Evolutionary conservation across 139 green algal genomes (phyloP).

Genomic region (Desmodesmus armatus): DNA sequence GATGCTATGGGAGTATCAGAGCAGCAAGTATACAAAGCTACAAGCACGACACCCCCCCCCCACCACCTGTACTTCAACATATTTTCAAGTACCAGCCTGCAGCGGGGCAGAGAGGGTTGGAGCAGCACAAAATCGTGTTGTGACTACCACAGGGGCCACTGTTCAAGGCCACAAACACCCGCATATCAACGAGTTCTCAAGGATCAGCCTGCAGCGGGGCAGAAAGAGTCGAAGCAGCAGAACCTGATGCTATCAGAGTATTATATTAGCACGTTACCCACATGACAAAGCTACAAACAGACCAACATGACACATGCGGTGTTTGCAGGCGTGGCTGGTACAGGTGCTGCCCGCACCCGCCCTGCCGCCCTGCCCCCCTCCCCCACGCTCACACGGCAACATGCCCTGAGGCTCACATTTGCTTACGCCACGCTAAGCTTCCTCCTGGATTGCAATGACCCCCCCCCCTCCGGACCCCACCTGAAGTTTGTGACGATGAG

Average conservation of each 20-base stretch:
- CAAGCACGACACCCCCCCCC: background rate
- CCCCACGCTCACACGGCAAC: background rate
- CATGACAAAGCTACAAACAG: background rate
- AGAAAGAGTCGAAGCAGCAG: background rate
- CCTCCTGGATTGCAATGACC: background rate
- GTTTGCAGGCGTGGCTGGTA: too few species aligned
- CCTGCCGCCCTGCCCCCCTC: background rate
- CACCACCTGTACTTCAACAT: constrained; percentile 88
- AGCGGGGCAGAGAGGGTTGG: background rate
- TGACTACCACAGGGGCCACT: too few species aligned
- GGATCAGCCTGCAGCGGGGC: constrained; percentile 65
- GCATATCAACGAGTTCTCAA: constrained; percentile 93
- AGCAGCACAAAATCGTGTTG: background rate
- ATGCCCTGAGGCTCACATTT: background rate
- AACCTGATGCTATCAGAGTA: background rate
- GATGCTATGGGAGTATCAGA: background rate
- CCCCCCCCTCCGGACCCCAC: constrained; percentile 4
- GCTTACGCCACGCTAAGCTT: background rate
- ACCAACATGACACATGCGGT: too few species aligned
- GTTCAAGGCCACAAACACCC: too few species aligned
- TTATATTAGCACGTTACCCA: background rate
- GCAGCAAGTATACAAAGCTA: background rate
- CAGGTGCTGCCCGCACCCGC: too few species aligned
- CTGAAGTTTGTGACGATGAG: constrained; percentile 82
- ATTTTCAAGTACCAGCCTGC: constrained; percentile 90